These are phyloP conservation scores for Paecilomyces variotii DNA, from an alignment of 2,329 filamentous ascomycete species.

Conservation along the genomic window DNA sequence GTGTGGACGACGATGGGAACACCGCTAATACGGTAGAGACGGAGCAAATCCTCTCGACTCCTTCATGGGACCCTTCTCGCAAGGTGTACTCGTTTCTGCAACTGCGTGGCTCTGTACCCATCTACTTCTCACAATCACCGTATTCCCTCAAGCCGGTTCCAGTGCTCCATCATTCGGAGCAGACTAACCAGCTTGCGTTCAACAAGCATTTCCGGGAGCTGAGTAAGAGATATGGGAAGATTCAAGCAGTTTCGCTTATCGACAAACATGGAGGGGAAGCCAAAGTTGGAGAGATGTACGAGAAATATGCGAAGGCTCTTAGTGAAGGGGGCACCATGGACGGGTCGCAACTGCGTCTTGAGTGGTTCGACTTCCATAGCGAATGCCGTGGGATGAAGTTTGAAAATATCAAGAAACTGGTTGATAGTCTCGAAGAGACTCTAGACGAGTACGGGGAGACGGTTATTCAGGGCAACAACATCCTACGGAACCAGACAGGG, in stretches of 20 bases:
- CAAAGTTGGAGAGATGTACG: slow-evolving; percentile 69
- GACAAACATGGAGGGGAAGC: slow-evolving; percentile 81
- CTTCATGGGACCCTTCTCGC: slow-evolving; percentile 53
- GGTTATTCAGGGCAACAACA: slow-evolving; percentile 41
- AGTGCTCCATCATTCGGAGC: slow-evolving; percentile 68
- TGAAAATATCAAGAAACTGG: slow-evolving; percentile 77
- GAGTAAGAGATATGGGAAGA: slow-evolving; percentile 59
- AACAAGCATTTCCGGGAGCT: slow-evolving; percentile 70
- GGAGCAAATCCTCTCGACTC: slow-evolving; percentile 77
- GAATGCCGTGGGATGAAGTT: slow-evolving; percentile 96
- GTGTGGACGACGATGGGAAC: slow-evolving; percentile 81
- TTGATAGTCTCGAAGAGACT: slow-evolving; percentile 61
- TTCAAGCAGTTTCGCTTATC: slow-evolving; percentile 77
- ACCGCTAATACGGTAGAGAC: slow-evolving; percentile 90
- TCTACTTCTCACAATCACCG: slow-evolving; percentile 92
- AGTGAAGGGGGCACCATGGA: slow-evolving; percentile 55
- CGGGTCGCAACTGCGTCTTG: slow-evolving; percentile 55
- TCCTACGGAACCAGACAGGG: slow-evolving; percentile 54
- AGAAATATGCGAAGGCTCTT: slow-evolving; percentile 57
- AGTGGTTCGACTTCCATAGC: slow-evolving; percentile 97
- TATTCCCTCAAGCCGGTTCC: slow-evolving; percentile 88
- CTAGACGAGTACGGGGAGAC: slow-evolving; percentile 67
- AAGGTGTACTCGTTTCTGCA: slow-evolving; percentile 80
- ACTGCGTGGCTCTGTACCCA: slow-evolving; percentile 78
- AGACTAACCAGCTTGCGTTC: slow-evolving; percentile 71